A percentile compares a stretch with the other conserved stretches of the same genome.
These are phyloP conservation scores for Eimeria praecox DNA, from an alignment of 169 alveolate genomes.

Conservation along the genomic window DNA sequence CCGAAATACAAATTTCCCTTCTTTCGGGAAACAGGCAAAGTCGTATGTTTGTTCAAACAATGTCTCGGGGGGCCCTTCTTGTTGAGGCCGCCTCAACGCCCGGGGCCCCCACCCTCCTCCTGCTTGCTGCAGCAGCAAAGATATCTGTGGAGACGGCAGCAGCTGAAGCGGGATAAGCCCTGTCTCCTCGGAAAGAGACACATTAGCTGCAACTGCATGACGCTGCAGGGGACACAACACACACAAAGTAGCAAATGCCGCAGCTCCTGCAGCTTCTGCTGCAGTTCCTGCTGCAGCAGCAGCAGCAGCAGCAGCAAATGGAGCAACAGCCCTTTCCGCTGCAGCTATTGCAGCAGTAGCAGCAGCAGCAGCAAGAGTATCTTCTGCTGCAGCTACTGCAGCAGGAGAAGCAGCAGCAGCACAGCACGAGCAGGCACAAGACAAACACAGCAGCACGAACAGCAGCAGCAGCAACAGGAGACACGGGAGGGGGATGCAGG, in stretches of 20 bases:
- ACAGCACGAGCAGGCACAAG: too few relatives aligned
- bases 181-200: not conserved
- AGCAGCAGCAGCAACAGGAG: conserved; percentile 6
- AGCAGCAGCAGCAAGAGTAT: too few relatives aligned
- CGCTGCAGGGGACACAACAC: conserved; percentile 55
- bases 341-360: not conserved
- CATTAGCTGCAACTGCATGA: conserved; percentile 7
- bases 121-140: conserved; percentile 23
- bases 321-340: too few relatives aligned
- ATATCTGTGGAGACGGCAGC: conserved; percentile 19
- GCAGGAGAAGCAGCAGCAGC: too few relatives aligned
- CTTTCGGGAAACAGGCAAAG: not conserved
- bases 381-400: too few relatives aligned
- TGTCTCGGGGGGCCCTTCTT: conserved; percentile 34
- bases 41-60: not conserved
- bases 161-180: conserved; percentile 6
- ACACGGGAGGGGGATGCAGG: too few relatives aligned
- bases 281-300: not conserved
- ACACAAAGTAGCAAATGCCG: not conserved
- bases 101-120: conserved; percentile 19
- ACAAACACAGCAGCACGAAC: too few relatives aligned
- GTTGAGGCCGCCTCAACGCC: not conserved
- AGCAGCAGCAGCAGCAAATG: conserved; percentile 19
- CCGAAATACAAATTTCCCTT: not conserved
- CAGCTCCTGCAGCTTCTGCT: not conserved